Base-by-base conservation (phyloP, 2,329 filamentous ascomycete species). In the Hyphodiscus sp. region DNA sequence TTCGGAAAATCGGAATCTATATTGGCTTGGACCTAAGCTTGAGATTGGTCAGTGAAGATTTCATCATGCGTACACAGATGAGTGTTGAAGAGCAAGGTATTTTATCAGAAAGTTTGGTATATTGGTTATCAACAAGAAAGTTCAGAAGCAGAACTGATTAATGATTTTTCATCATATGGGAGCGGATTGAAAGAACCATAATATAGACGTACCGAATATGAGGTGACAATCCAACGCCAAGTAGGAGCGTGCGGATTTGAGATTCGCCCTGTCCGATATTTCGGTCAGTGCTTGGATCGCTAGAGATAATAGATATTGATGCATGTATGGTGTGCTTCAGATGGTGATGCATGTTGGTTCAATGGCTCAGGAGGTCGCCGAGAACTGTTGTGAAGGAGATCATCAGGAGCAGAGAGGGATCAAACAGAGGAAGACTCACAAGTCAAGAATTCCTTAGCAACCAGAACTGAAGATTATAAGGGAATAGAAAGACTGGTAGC, bases 111-210 rank as follows among this genome's bases (percentile, higher is more conserved):
- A 76, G 72, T 72, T 84, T 85, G 81, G 82, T 84, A 82, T 76
- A 74, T 74, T 69, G 75, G 70, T 66, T 80, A 69, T 85, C 83
- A 79, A 84, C 82, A 86, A 73, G 63, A 69, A 4, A 67, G 64
- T 81, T 87, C 83, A 86, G 83, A 79, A 87, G 83, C 83, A 87
- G 83, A 87, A 87, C 83, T 87, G 83, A 78, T 78, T 75, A 75
- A 74, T 73, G 71, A 60, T 38, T 38, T 63, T 72, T 74, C 82
- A 74, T 86, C 83, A 86, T 87, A 50, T 41, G 38, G 33, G 41
- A 29, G 10, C 11, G 4, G 20, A 7, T 45, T 16, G 15, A 16
- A 33, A 11, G 16, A 50, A 30, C 8, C n/a, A n/a, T 18, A 18
- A 15, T 19, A 45, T 19, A 3, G 43, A 20, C 41, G 49, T 48